Evolutionary conservation across 192 early-diverging fungal species (phyloP), one percentile per base, ranked within the genome.

Genomic region (Lunasporangiospora selenospora): DNA sequence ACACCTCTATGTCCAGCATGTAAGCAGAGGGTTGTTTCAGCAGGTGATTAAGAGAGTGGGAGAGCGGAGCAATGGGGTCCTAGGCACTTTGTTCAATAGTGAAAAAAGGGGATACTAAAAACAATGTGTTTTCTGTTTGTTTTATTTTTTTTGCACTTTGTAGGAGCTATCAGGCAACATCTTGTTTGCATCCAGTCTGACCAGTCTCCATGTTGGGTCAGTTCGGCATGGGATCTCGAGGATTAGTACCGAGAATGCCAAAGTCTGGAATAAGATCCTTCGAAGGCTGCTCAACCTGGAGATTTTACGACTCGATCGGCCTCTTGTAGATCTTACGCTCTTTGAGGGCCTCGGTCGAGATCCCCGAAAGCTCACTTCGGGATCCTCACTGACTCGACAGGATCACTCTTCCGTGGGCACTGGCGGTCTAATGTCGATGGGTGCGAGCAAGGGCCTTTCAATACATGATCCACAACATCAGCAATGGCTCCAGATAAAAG

Each of bases 1-100:
- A 4, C 65, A 67, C 38, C 49, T 67, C 1, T 67, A 67, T 40
- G 47, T 67, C 26, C 65, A 67, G 21, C 57, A 67, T 55, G 65
- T 67, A 59, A 65, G 32, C 2, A 30, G n/a, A n/a, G n/a, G n/a
- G n/a, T n/a, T n/a, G n/a, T n/a, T n/a, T n/a, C n/a, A n/a, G n/a
- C n/a, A n/a, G n/a, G n/a, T n/a, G n/a, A n/a, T n/a, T n/a, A n/a
- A n/a, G n/a, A n/a, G n/a, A n/a, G n/a, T n/a, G n/a, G n/a, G n/a
- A n/a, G n/a, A n/a, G n/a, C n/a, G n/a, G n/a, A n/a, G n/a, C n/a
- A n/a, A n/a, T n/a, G n/a, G n/a, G n/a, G n/a, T n/a, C n/a, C n/a
- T n/a, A n/a, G n/a, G n/a, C n/a, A n/a, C n/a, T n/a, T n/a, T n/a
- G n/a, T n/a, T n/a, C n/a, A n/a, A n/a, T n/a, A n/a, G n/a, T n/a